Evolutionary conservation across 2,329 filamentous ascomycete species (phyloP), one percentile per base, ranked within the genome.

Genomic region (Pseudocercospora fuligena): DNA sequence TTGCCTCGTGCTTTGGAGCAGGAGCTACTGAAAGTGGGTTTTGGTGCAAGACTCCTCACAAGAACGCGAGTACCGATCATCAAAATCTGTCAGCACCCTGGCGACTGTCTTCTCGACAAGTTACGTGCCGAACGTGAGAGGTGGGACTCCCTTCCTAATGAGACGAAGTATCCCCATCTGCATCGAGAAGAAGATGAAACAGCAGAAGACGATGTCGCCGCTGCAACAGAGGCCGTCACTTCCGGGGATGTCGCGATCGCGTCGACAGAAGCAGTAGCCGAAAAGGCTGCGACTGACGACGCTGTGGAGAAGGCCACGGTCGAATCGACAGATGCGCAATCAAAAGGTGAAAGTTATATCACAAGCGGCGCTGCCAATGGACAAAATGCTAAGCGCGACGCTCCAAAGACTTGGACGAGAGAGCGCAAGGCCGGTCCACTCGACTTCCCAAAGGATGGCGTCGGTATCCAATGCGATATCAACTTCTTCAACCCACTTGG

Each of bases 391-490:
- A 65, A 60, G 53, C 68, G 70, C 23, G 68, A 72, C 11, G 63
- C 67, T 49, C 43, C 63, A 40, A 72, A 66, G 27, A 70, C 72
- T 8, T 85, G 82, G 82, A 74, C 76, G 1, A 80, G 83, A 21
- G 83, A 85, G 67, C 82, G 82, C 65, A 77, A 78, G 21, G 75
- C 78, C 11, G 83, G 83, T 0, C 82, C 82, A 11, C 85, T 96
- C 1, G 92, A 95, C 77, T 94, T 94, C 65, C 91, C 92, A 5
- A 92, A 92, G 74, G 82, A 83, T 8, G 90, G 89, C 3, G 87
- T 90, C 29, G 93, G 93, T n/a, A 91, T 94, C 14, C 92, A 94
- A 76, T 95, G 92, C 76, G 93, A 97, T 76, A 92, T 97, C 83
- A 97, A 97, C 78, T 97, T 97, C 76, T 91, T 91, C 1, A 93